These are phyloP conservation scores for Wallacemonas sp. DNA, from an alignment of 208 protist genomes.

Conservation along the genomic window DNA sequence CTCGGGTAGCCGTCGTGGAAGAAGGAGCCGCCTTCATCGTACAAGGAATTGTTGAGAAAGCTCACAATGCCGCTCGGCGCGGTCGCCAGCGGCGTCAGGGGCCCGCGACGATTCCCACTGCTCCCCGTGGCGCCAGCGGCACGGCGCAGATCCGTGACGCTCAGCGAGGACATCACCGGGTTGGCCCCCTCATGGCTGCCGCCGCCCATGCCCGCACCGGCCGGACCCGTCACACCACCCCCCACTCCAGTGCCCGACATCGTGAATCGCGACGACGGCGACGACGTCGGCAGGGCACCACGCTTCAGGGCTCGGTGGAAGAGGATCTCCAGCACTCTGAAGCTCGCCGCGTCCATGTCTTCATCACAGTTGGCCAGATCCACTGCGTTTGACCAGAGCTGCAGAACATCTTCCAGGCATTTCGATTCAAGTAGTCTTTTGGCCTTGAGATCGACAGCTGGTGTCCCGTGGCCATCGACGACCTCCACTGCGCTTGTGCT, in stretches of 20 bases:
- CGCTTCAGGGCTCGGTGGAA: constrained; percentile 35
- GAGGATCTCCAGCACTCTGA: constrained; percentile 60
- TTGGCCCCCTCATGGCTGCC: too few relatives aligned
- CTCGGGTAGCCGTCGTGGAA: constrained; percentile 3
- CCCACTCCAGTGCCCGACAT: too few relatives aligned
- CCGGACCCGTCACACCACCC: too few relatives aligned
- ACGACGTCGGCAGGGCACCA: constrained; percentile 38
- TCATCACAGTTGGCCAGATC: constrained; percentile 59
- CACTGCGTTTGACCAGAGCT: constrained; percentile 55
- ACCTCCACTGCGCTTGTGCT: too few relatives aligned
- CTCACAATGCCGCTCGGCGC: background rate
- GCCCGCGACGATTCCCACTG: background rate
- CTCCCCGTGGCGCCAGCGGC: background rate
- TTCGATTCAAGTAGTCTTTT: constrained; percentile 22
- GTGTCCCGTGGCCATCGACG: too few relatives aligned
- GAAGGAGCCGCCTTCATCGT: background rate
- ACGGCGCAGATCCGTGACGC: constrained; percentile 7
- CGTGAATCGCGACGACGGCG: background rate
- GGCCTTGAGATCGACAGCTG: background rate
- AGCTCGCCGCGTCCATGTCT: constrained; percentile 54
- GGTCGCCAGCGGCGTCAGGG: background rate
- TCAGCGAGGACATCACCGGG: background rate
- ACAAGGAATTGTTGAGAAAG: constrained; percentile 3
- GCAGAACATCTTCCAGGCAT: constrained; percentile 52
- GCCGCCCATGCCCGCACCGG: background rate